These are phyloP conservation scores for Macrophomina tecta DNA, from an alignment of 2,329 filamentous ascomycete genomes.

Conservation along the genomic window DNA sequence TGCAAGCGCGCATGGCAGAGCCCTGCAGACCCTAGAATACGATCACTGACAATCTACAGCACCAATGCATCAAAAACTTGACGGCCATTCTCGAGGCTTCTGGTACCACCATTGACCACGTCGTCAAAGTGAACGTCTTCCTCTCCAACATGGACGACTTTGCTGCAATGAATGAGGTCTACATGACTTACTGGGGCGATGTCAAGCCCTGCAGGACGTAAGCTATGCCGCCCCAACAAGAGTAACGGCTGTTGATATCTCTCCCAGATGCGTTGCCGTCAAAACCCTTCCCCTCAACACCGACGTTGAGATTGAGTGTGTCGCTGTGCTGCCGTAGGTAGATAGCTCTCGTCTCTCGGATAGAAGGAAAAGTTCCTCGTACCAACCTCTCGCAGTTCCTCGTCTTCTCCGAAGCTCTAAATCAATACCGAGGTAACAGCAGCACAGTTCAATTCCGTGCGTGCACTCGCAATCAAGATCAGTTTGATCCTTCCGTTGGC, in stretches of 20 bases:
- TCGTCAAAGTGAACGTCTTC: constrained; percentile 42
- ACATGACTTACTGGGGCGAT: constrained; percentile 34
- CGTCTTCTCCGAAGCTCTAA: constrained; percentile 1
- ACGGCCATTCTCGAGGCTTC: constrained; percentile 35
- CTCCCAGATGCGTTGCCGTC: constrained; percentile 31
- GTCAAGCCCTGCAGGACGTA: constrained; percentile 28
- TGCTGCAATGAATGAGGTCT: constrained; percentile 40
- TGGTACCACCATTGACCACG: constrained; percentile 37
- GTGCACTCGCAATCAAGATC: neutral
- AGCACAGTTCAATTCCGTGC: neutral
- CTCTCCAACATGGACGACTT: constrained; percentile 40
- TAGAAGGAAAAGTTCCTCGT: neutral
- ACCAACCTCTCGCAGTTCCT: neutral
- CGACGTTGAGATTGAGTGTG: constrained; percentile 39
- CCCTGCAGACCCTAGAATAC: neutral
- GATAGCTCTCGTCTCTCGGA: neutral
- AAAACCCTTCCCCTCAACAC: constrained; percentile 34
- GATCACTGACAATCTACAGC: constrained; percentile 10
- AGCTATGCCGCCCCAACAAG: neutral
- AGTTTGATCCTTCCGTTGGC: neutral
- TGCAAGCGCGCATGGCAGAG: neutral
- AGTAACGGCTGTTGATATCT: neutral
- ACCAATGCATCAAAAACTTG: constrained; percentile 27
- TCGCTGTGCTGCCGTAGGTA: constrained; percentile 31
- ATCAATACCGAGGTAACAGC: neutral